Conservation (phyloP, 2,329 filamentous ascomycete species). For the Stemphylium beticola region DNA sequence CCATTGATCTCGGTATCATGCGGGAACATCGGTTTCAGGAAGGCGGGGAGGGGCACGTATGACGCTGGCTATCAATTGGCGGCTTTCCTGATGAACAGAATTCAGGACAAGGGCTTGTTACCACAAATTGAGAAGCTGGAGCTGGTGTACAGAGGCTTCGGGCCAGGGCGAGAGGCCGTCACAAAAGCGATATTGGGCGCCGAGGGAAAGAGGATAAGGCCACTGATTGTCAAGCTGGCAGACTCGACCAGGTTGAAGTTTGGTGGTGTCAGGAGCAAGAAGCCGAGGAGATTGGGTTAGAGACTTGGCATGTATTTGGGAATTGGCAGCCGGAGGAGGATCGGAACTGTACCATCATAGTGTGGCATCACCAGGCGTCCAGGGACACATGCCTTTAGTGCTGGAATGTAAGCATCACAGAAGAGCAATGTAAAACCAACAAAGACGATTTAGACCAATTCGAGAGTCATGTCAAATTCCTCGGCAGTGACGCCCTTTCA, state of each 20-base stretch:
- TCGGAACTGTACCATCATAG: not conserved
- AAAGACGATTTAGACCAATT: conserved; percentile 8
- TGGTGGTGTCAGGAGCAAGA: conserved; percentile 86
- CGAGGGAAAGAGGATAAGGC: conserved; percentile 78
- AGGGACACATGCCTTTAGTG: not conserved
- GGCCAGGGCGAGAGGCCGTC: conserved; percentile 83
- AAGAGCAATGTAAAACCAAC: conserved; percentile 3
- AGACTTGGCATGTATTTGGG: not conserved
- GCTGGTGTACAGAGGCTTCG: conserved; percentile 84
- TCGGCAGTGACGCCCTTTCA: conserved; percentile 54
- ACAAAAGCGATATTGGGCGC: conserved; percentile 86
- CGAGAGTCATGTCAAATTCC: conserved; percentile 42
- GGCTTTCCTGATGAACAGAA: conserved; percentile 80
- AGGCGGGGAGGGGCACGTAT: conserved; percentile 79
- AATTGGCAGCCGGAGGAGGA: not conserved
- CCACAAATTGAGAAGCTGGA: conserved; percentile 78
- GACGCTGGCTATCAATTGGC: conserved; percentile 92
- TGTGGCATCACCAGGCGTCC: not conserved
- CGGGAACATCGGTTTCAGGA: conserved; percentile 91
- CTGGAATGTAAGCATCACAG: not conserved
- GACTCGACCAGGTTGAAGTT: conserved; percentile 94
- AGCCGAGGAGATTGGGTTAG: conserved; percentile 78
- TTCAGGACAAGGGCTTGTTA: conserved; percentile 81
- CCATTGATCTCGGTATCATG: conserved; percentile 80
- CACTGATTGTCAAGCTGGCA: conserved; percentile 77